Percentiles rank a stretch among this genome's conserved stretches.
Conservation (phyloP, 164 flowering plant genomes). For the Vitis labrusca region DNA sequence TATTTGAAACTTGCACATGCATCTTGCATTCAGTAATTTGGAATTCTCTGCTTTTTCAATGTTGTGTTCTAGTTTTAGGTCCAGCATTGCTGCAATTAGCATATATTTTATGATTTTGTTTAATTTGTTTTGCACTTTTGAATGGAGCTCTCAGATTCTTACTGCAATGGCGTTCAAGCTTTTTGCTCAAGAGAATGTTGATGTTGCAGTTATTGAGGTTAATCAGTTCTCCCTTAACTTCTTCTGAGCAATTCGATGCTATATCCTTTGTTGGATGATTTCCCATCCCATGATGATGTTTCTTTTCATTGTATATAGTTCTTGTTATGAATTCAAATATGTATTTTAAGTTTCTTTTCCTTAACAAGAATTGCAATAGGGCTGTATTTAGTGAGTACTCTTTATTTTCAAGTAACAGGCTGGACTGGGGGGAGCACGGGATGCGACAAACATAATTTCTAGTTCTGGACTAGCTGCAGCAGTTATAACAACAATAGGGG, state of each 20-base stretch:
- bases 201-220: constrained; percentile 93
- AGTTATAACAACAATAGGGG: constrained; percentile 83
- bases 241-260: background rate
- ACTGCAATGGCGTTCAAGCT: constrained; percentile 83
- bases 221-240: background rate
- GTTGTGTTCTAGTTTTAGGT: background rate
- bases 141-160: constrained; percentile 59
- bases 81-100: too few species aligned
- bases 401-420: constrained; percentile 46
- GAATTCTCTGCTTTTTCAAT: background rate
- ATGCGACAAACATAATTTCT: constrained; percentile 84
- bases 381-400: background rate
- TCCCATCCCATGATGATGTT: background rate
- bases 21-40: background rate
- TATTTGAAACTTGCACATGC: background rate
- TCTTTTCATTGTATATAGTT: too few species aligned
- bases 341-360: background rate
- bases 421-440: constrained; percentile 95
- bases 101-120: background rate
- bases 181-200: constrained; percentile 78
- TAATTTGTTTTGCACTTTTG: background rate
- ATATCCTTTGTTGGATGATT: background rate
- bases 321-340: background rate
- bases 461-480: constrained; percentile 66
- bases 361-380: background rate